Conservation (phyloP, 179 eudicot species). For the Gypsophila paniculata region DNA sequence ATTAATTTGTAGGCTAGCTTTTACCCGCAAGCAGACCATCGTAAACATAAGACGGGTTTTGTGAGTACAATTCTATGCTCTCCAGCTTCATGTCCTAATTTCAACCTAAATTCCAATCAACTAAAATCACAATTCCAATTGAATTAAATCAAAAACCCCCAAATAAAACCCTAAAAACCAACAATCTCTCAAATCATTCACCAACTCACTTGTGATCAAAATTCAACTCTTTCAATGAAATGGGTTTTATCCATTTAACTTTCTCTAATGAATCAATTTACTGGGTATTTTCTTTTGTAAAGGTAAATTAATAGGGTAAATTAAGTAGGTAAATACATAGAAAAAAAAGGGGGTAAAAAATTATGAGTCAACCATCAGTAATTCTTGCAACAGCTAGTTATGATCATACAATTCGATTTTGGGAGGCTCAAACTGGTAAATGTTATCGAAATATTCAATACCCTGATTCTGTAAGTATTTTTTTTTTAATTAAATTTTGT, state of each 20-base stretch:
- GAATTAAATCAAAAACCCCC: conserved; percentile 13
- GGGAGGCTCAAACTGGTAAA: conserved; percentile 90
- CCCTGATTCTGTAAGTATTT: conserved; percentile 68
- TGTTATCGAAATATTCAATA: conserved; percentile 88
- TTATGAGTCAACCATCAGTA: conserved; percentile 89
- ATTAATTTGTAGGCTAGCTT: too few species aligned
- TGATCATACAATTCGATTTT: conserved; percentile 91
- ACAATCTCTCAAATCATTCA: not conserved
- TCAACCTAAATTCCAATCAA: too few species aligned
- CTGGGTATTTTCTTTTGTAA: not conserved
- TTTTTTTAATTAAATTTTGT: not conserved
- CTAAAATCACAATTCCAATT: conserved; percentile 2
- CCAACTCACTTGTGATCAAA: conserved; percentile 17
- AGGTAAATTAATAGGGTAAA: not conserved
- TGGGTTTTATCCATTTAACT: not conserved
- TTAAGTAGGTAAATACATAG: not conserved
- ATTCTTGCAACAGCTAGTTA: conserved; percentile 91
- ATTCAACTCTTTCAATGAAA: not conserved
- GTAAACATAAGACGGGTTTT: too few species aligned
- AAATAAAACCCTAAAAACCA: conserved; percentile 19
- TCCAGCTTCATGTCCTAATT: too few species aligned
- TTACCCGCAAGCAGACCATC: too few species aligned
- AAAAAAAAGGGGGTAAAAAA: not conserved
- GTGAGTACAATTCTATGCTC: too few species aligned
- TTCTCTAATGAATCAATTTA: not conserved